phyloP scores from a whole-genome alignment of 2,329 filamentous ascomycete species.

The Paracoccidioides lutzii region DNA sequence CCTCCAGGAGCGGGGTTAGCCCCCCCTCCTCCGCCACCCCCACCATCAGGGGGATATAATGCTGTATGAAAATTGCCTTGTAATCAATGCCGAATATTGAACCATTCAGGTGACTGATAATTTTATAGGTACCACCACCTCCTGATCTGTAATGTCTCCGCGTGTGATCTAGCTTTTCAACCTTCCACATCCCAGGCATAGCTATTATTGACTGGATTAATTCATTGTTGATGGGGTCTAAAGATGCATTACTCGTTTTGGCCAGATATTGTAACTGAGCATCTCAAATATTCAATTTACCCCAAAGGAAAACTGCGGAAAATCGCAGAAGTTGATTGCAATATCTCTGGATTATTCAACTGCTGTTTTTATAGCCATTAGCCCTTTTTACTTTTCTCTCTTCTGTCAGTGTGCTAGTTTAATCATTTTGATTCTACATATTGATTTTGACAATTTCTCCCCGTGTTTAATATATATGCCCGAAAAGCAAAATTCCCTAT shows the following conservation, averaged over 20 bases:
- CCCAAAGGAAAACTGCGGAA: too few species aligned
- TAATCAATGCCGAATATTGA: too few species aligned
- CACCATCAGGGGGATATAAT: constrained; percentile 48
- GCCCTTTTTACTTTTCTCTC: neutral
- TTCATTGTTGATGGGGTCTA: neutral
- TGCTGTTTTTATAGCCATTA: neutral
- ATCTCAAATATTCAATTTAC: too few species aligned
- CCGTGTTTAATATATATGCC: neutral
- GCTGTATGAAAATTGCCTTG: constrained; percentile 38
- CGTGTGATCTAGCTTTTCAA: neutral
- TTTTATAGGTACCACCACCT: constrained; percentile 36
- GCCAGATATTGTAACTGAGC: too few species aligned
- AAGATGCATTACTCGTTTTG: neutral
- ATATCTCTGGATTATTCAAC: neutral
- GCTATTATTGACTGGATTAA: neutral
- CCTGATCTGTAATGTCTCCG: constrained; percentile 32
- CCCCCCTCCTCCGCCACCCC: constrained; percentile 43
- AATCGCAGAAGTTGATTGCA: too few species aligned
- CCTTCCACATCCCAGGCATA: neutral
- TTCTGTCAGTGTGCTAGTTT: neutral
- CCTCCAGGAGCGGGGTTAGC: constrained; percentile 49
- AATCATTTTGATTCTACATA: neutral
- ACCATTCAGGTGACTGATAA: neutral
- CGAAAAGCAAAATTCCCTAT: neutral
- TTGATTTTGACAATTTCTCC: neutral